Percentiles rank a stretch among this genome's conserved stretches.
Evolutionary conservation across 805 yeast genomes (phyloP).

Genomic region (Metschnikowia similis): DNA sequence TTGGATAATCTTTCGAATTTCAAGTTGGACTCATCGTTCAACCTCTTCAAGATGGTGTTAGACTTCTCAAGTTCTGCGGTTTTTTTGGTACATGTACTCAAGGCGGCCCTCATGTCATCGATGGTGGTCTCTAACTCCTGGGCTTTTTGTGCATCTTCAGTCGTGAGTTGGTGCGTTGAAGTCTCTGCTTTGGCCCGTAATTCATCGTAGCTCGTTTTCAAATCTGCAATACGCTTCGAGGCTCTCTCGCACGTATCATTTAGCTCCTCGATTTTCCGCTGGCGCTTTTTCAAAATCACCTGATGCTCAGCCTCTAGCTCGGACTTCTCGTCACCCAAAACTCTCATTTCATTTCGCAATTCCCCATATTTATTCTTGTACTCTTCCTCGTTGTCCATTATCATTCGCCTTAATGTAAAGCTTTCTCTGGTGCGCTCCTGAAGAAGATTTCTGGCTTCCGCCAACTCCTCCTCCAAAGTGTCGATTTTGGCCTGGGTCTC

Average conservation of each 20-base stretch:
- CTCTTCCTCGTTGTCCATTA: slow-evolving; percentile 64
- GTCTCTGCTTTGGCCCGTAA: slow-evolving; percentile 23
- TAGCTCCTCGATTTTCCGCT: slow-evolving; percentile 62
- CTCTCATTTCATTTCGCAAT: slow-evolving; percentile 46
- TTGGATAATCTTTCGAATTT: slow-evolving; percentile 68
- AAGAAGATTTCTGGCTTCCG: slow-evolving; percentile 64
- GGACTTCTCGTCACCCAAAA: slow-evolving; percentile 57
- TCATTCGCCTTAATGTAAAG: slow-evolving; percentile 60
- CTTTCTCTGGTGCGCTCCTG: slow-evolving; percentile 83
- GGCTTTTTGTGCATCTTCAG: slow-evolving; percentile 11
- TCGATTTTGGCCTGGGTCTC: slow-evolving; percentile 63
- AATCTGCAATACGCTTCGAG: slow-evolving; percentile 34
- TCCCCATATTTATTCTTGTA: slow-evolving; percentile 52
- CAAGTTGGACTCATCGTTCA: slow-evolving; percentile 63
- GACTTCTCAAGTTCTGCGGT: slow-evolving; percentile 53
- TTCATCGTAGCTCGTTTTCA: slow-evolving; percentile 29
- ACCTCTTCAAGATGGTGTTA: slow-evolving; percentile 49
- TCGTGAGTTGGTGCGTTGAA: slow-evolving; percentile 10
- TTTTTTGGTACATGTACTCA: slow-evolving; percentile 48
- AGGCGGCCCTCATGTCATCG: slow-evolving; percentile 48
- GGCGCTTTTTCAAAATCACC: slow-evolving; percentile 47
- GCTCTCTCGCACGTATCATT: slow-evolving; percentile 41
- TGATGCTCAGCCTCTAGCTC: slow-evolving; percentile 53
- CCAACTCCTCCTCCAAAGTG: slow-evolving; percentile 75
- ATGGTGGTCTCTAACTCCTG: slow-evolving; percentile 27